Conservation (phyloP, 2,329 filamentous ascomycete genomes). For the Orbilia oligospora region DNA sequence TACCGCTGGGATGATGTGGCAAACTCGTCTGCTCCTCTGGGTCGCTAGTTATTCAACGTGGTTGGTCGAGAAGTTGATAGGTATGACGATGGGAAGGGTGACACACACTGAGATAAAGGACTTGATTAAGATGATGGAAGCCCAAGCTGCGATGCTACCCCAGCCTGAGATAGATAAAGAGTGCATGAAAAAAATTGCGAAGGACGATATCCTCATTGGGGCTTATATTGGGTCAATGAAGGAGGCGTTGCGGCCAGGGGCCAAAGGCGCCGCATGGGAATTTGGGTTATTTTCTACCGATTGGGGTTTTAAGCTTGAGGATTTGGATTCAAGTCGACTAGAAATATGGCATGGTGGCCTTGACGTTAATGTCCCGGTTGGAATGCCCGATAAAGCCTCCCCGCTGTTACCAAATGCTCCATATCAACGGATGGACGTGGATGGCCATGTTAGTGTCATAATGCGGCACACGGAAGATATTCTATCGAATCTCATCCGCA, state of each 20-base stretch:
- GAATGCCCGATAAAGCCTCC: constrained; percentile 44
- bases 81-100: constrained; percentile 64
- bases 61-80: constrained; percentile 38
- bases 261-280: constrained; percentile 64
- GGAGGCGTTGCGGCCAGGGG: constrained; percentile 65
- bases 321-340: constrained; percentile 63
- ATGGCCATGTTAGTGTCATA: constrained; percentile 44
- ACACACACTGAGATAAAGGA: constrained; percentile 62
- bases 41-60: constrained; percentile 39
- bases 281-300: constrained; percentile 64
- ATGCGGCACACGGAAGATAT: constrained; percentile 43
- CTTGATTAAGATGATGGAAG: constrained; percentile 63
- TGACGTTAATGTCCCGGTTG: constrained; percentile 60
- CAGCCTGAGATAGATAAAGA: constrained; percentile 62
- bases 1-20: constrained; percentile 41
- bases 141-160: constrained; percentile 58
- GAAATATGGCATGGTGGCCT: constrained; percentile 65
- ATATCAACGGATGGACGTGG: constrained; percentile 28
- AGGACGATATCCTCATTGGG: constrained; percentile 63
- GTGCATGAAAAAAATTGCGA: constrained; percentile 60
- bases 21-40: constrained; percentile 40
- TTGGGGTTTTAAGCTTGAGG: constrained; percentile 65
- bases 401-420: constrained; percentile 13
- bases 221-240: constrained; percentile 53
- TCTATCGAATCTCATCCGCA: constrained; percentile 18